Percentiles rank a stretch among this genome's conserved stretches.
These are phyloP conservation scores for Platismatia glauca DNA, from an alignment of 495 filamentous ascomycete species.

Conservation along the genomic window DNA sequence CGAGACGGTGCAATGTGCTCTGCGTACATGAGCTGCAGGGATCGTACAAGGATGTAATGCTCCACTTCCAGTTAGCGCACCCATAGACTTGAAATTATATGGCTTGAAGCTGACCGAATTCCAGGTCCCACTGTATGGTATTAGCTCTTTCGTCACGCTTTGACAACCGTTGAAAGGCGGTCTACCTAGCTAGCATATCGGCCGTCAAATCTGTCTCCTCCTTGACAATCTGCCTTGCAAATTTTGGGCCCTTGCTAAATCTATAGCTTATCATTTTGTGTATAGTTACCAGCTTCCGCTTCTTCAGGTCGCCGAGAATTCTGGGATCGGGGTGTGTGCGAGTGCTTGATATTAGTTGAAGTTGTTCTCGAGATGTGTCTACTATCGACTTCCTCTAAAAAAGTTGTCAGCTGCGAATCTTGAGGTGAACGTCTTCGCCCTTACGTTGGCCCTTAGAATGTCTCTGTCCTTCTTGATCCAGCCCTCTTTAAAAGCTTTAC, in stretches of 20 bases:
- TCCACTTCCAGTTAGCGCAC: conserved; percentile 67
- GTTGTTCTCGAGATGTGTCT: conserved; percentile 66
- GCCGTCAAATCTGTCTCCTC: conserved; percentile 93
- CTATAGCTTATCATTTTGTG: conserved; percentile 80
- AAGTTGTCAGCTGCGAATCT: not conserved
- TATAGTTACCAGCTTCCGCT: conserved; percentile 73
- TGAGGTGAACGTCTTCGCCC: not conserved
- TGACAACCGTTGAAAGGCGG: not conserved
- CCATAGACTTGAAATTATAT: conserved; percentile 93
- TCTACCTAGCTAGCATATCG: conserved; percentile 70
- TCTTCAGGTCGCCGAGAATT: conserved; percentile 68
- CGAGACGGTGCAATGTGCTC: not conserved
- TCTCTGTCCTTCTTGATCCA: conserved; percentile 91
- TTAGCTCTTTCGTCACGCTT: conserved; percentile 12
- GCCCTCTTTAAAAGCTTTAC: conserved; percentile 90
- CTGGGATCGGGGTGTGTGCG: conserved; percentile 61
- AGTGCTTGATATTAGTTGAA: conserved; percentile 59
- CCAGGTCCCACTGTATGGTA: conserved; percentile 52
- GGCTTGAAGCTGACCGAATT: conserved; percentile 87
- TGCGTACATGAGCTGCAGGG: not conserved
- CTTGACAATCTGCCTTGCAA: conserved; percentile 71
- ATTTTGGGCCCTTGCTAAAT: conserved; percentile 78
- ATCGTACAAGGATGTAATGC: conserved; percentile 66
- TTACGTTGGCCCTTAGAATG: conserved; percentile 40
- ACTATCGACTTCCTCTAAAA: conserved; percentile 55